phyloP scores from a whole-genome alignment of 176 grass and related monocot genomes.

The Zea mays region DNA sequence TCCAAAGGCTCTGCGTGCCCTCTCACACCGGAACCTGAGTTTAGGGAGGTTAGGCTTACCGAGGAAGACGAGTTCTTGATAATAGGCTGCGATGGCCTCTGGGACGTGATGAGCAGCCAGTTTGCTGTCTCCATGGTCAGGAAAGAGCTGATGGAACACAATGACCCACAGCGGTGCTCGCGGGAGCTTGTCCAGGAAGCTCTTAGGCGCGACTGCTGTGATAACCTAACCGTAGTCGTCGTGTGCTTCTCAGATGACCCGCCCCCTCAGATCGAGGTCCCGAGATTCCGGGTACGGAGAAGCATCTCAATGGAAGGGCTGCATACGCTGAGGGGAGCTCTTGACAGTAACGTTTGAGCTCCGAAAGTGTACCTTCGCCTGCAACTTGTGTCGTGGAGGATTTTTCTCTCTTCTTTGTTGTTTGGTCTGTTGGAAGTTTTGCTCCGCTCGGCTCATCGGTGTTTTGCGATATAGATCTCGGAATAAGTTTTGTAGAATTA shows the following conservation, averaged over 20 bases:
- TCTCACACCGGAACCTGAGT: slow-evolving; percentile 76
- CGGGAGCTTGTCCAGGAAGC: slow-evolving; percentile 79
- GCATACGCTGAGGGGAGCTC: slow-evolving; percentile 73
- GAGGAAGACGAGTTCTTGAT: slow-evolving; percentile 97
- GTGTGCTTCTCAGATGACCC: slow-evolving; percentile 79
- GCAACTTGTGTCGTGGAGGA: slow-evolving; percentile 36
- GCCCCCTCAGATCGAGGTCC: slow-evolving; percentile 80
- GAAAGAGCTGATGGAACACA: slow-evolving; percentile 73
- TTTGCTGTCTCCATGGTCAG: slow-evolving; percentile 82
- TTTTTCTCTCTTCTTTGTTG: slow-evolving; percentile 30
- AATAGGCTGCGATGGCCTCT: slow-evolving; percentile 90
- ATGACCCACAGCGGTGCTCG: slow-evolving; percentile 74
- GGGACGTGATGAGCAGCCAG: slow-evolving; percentile 98
- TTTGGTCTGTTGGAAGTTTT: slow-evolving; percentile 44
- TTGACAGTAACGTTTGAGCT: slow-evolving; percentile 66
- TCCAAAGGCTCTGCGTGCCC: slow-evolving; percentile 64
- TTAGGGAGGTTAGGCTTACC: slow-evolving; percentile 62
- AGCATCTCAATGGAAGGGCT: slow-evolving; percentile 90
- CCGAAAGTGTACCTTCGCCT: background rate
- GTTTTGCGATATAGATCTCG: slow-evolving; percentile 32
- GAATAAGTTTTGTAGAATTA: slow-evolving; percentile 52
- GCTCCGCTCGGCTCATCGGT: slow-evolving; percentile 19
- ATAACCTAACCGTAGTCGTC: slow-evolving; percentile 80
- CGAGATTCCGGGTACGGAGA: slow-evolving; percentile 71
- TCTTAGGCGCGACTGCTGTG: slow-evolving; percentile 64